Evolutionary conservation across 306 rosid genomes (phyloP).

Genomic region (Hippophae tibetana): DNA sequence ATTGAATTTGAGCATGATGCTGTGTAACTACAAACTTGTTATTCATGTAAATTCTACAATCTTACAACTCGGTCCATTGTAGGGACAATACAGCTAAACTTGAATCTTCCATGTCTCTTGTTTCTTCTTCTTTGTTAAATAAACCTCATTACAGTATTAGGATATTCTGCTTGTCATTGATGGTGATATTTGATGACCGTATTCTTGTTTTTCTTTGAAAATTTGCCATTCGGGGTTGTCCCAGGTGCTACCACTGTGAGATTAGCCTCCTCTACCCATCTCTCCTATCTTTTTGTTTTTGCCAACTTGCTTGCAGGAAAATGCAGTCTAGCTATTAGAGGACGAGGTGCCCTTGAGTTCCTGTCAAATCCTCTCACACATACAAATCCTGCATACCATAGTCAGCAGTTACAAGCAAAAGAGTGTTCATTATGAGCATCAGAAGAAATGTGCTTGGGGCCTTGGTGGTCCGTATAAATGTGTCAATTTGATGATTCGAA

Average conservation of each 20-base stretch:
- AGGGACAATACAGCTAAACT: conserved; percentile 20
- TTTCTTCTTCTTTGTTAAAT: not conserved
- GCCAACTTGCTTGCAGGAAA: conserved; percentile 67
- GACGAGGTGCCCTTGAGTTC: conserved; percentile 59
- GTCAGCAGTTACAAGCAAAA: conserved; percentile 4
- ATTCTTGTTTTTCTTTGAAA: conserved; percentile 4
- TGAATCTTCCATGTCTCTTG: conserved; percentile 15
- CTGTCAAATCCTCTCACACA: conserved; percentile 86
- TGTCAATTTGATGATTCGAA: no score
- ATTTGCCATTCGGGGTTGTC: not conserved
- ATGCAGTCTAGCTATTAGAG: conserved; percentile 70
- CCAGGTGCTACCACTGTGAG: not conserved
- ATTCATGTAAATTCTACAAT: not conserved
- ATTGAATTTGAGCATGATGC: not conserved
- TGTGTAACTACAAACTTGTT: not conserved
- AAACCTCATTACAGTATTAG: conserved; percentile 19
- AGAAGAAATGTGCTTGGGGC: no score
- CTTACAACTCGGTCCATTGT: conserved; percentile 9
- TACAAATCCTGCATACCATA: conserved; percentile 59
- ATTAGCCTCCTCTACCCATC: conserved; percentile 20
- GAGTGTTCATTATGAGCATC: no score
- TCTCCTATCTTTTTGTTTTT: conserved; percentile 26
- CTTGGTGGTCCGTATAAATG: no score
- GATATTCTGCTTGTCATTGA: conserved; percentile 1
- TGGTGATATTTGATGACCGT: not conserved